Percentiles rank a stretch among this genome's conserved stretches.
Evolutionary conservation across 2,329 filamentous ascomycete genomes (phyloP).

Genomic region (Cercospora sojina): DNA sequence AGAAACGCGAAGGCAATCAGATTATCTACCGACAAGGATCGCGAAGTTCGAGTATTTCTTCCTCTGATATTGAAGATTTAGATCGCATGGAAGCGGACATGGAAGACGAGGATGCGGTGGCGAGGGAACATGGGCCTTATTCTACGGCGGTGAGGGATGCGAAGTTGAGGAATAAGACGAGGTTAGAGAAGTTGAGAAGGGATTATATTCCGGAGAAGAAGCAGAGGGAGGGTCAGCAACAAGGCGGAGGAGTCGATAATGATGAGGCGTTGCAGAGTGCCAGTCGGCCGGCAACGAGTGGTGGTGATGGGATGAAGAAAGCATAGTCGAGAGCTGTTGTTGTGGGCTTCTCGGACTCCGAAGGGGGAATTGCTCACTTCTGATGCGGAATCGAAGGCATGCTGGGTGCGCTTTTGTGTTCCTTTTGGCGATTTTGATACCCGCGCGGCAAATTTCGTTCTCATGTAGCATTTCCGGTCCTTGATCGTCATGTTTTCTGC

Average conservation of each 20-base stretch:
- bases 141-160: conserved; percentile 27
- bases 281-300: neutral
- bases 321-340: neutral
- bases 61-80: conserved; percentile 59
- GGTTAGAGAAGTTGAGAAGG: conserved; percentile 23
- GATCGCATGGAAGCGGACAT: conserved; percentile 41
- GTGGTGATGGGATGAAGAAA: neutral
- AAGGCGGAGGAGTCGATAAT: neutral
- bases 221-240: neutral
- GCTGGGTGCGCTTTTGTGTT: no score
- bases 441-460: no score
- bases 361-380: no score
- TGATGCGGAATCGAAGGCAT: no score
- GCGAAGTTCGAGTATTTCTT: conserved; percentile 50
- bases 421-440: no score
- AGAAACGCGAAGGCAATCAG: conserved; percentile 61
- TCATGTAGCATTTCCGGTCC: no score
- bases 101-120: conserved; percentile 19
- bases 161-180: conserved; percentile 28
- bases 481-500: no score
- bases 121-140: conserved; percentile 23
- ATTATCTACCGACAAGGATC: conserved; percentile 57
- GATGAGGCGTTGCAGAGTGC: conserved; percentile 5
- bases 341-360: neutral
- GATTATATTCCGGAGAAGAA: conserved; percentile 3